These are phyloP conservation scores for Brassica cretica DNA, from an alignment of 345 rosid species.

Conservation along the genomic window DNA sequence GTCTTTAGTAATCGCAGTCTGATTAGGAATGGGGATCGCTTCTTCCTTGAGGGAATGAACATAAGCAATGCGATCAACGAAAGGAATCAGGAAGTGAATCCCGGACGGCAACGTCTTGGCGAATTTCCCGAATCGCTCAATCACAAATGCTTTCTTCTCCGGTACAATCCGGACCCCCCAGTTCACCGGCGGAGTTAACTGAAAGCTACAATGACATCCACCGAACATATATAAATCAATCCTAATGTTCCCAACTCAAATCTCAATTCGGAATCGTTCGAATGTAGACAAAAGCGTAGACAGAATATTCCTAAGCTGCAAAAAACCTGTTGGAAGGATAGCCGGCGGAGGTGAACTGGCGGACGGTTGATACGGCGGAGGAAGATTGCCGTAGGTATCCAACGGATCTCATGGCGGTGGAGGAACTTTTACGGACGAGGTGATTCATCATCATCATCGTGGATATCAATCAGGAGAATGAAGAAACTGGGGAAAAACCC, in stretches of 20 bases:
- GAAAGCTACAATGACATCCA: slow-evolving; percentile 46
- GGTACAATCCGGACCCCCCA: slow-evolving; percentile 95
- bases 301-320: not conserved
- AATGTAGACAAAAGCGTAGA: not conserved
- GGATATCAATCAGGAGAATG: not conserved
- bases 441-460: slow-evolving; percentile 26
- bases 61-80: slow-evolving; percentile 91
- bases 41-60: slow-evolving; percentile 98
- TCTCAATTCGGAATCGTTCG: not conserved
- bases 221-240: slow-evolving; percentile 5
- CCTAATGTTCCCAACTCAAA: slow-evolving; percentile 7
- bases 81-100: slow-evolving; percentile 78
- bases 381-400: slow-evolving; percentile 34
- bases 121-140: slow-evolving; percentile 90
- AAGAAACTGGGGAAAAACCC: slow-evolving; percentile 4
- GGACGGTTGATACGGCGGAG: slow-evolving; percentile 28
- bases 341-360: slow-evolving; percentile 42
- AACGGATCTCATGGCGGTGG: slow-evolving; percentile 35
- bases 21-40: slow-evolving; percentile 87
- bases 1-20: slow-evolving; percentile 90
- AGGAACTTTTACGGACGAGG: slow-evolving; percentile 27
- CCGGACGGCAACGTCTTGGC: slow-evolving; percentile 82
- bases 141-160: slow-evolving; percentile 82
- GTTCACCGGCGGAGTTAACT: slow-evolving; percentile 70
- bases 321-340: slow-evolving; percentile 52